Percentiles rank a stretch among this genome's conserved stretches.
Conservation (phyloP, 176 grass and related monocot species). For the Alopecurus myosuroides region DNA sequence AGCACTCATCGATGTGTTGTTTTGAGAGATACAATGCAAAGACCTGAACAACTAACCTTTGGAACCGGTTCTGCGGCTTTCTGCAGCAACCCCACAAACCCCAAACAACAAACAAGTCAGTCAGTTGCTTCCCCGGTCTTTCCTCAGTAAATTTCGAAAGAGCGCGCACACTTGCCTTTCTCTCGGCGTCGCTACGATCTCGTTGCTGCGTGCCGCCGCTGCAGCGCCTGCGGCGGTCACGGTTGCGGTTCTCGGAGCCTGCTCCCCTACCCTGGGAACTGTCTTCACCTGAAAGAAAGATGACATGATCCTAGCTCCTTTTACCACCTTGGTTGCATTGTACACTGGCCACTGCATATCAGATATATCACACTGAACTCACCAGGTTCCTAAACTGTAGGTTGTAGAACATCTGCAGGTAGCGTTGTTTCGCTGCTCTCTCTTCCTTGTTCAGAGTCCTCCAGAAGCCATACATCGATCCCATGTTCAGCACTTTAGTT, state of each 20-base stretch:
- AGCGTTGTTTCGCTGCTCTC: constrained; percentile 54
- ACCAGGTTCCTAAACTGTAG: constrained; percentile 82
- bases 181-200: constrained; percentile 13
- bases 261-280: constrained; percentile 20
- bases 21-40: no score
- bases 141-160: constrained; percentile 56
- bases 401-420: constrained; percentile 84
- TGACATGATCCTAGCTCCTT: neutral
- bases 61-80: constrained; percentile 47
- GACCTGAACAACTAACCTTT: constrained; percentile 41
- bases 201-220: neutral
- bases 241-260: neutral
- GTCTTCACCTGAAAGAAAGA: constrained; percentile 41
- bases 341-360: neutral
- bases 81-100: constrained; percentile 37
- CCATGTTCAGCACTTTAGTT: constrained; percentile 78
- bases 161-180: constrained; percentile 61
- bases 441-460: constrained; percentile 76
- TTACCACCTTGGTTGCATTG: neutral
- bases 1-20: neutral
- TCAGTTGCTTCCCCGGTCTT: constrained; percentile 32
- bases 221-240: neutral
- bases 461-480: constrained; percentile 81
- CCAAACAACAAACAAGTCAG: constrained; percentile 49
- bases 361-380: neutral